Evolutionary conservation across 1,284 basidiomycete species (phyloP).

Genomic region (Rhodotorula sp.): DNA sequence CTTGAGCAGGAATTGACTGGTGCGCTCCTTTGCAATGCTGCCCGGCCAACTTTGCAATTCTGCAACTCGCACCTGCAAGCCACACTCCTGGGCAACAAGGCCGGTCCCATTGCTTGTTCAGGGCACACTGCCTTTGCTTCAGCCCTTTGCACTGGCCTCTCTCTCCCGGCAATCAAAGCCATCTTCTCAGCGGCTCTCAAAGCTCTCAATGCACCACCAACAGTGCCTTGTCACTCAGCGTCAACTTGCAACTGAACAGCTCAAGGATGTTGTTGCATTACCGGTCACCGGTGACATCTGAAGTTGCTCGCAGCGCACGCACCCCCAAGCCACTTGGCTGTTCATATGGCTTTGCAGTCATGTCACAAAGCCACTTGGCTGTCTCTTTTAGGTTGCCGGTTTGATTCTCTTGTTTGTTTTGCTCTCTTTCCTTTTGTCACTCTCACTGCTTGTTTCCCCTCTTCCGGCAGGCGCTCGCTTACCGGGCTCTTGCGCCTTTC

Average conservation of each 20-base stretch:
- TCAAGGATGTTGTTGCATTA: background rate
- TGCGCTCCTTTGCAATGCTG: background rate
- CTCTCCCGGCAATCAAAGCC: background rate
- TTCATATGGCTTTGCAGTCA: no score
- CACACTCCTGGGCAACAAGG: background rate
- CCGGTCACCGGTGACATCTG: no score
- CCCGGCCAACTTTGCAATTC: background rate
- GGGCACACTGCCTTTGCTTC: slow-evolving; percentile 6
- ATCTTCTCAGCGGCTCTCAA: slow-evolving; percentile 11
- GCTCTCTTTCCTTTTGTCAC: no score
- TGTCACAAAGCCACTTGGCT: no score
- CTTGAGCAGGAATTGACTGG: background rate
- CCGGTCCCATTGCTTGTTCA: background rate
- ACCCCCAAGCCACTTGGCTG: no score
- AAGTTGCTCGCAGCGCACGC: no score
- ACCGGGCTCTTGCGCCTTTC: no score
- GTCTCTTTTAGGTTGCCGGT: no score
- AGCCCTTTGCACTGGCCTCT: background rate
- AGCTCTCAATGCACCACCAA: background rate
- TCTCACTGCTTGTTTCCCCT: no score
- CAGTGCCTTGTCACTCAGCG: background rate
- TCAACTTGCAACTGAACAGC: background rate
- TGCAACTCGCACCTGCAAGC: background rate
- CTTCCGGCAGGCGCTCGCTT: no score
- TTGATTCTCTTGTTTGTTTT: no score